phyloP scores from a whole-genome alignment of 305 asterid species.

The Fraxinus ornus region DNA sequence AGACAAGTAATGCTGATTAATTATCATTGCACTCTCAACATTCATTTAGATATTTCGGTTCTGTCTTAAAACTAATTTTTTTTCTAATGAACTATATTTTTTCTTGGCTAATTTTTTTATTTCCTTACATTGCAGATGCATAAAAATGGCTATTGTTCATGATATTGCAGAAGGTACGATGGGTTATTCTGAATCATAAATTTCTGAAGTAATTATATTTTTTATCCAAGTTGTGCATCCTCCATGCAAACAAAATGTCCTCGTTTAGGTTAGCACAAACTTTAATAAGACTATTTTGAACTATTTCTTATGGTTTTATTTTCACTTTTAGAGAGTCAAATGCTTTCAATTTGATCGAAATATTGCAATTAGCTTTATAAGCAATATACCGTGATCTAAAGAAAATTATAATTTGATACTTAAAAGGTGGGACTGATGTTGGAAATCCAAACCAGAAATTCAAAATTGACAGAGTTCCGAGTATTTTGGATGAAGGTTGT shows the following conservation, averaged over 20 bases:
- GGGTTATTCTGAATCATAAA: background rate
- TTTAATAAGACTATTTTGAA: background rate
- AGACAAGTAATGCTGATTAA: constrained; percentile 55
- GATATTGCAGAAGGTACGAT: constrained; percentile 92
- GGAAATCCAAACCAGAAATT: background rate
- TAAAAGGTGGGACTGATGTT: background rate
- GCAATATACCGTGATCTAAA: background rate
- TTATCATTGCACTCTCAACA: background rate
- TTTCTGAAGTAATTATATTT: background rate
- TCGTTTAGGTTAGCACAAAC: background rate
- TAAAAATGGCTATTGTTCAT: constrained; percentile 93
- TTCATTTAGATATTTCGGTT: background rate
- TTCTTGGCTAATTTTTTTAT: background rate
- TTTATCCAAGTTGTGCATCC: background rate
- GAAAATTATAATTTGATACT: background rate
- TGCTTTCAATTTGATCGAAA: background rate
- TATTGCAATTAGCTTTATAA: background rate
- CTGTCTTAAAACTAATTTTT: background rate
- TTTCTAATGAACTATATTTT: background rate
- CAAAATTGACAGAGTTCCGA: background rate
- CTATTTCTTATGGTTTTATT: background rate
- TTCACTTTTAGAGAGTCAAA: background rate
- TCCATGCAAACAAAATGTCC: background rate
- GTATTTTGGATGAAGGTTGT: background rate
- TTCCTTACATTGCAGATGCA: constrained; percentile 58